Base-by-base conservation (phyloP, 163 green algal species). In the Scenedesmus sp. region DNA sequence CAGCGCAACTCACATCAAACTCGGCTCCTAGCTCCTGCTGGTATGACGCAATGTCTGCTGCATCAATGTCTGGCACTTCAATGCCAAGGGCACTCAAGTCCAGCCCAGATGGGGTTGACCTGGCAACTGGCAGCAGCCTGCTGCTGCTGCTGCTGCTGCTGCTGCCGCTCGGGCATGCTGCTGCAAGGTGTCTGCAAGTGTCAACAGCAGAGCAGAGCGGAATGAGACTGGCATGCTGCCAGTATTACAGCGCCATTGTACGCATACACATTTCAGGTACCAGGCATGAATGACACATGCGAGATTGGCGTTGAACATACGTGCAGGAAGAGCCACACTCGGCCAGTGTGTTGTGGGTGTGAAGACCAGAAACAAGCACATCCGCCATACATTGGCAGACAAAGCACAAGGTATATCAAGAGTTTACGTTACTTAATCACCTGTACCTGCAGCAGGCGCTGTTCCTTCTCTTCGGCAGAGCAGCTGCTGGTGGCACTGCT, bases 1-100 rank as follows among this genome's bases (percentile, higher is more conserved):
- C 64, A 59, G 16, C 54, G 34, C 12, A 1, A 88, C 94, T 94
- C 84, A 97, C 96, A 67, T 95, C 64, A 60, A 97, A 97, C 0
- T 92, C 91, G 26, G 95, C 96, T 2, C 95, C 95, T 57, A 95
- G 93, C 57, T 97, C 95, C 18, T 94, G 88, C 85, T 97, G 95
- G 23, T 96, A 86, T 18, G 88, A 92, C 0, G 88, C 66, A 10
- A 98, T 88, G 77, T 97, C 96, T 81, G 96, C 55, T 70, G 96
- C 84, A 59, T 90, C 95, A 70, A 98, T 96, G 20, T 96, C 95
- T 0, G 96, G 96, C 20, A 97, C 70, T 34, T 96, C 95, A 13
- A 97, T 66, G 23, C 94, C 85, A 52, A 97, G 77, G 0, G 79
- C 93, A 52, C 90, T 91, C 1, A 97, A 76, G 89, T 95, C 93